A percentile compares a stretch with the other conserved stretches of the same genome.
Conservation (phyloP, 495 filamentous ascomycete genomes). For the Usnea hakonensis region DNA sequence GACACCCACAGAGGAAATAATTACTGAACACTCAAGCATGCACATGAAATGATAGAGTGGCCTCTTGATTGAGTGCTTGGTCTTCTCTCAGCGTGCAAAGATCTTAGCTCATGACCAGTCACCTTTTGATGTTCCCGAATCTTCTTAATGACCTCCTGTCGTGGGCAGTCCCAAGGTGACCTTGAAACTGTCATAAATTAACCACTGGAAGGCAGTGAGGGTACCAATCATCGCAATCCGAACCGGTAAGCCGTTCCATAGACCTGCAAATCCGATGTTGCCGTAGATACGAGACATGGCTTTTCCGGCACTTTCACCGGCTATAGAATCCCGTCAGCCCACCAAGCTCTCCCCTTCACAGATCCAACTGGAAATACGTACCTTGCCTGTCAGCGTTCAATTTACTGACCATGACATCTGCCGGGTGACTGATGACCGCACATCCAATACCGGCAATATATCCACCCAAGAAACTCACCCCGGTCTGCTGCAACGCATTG, state of each 20-base stretch:
- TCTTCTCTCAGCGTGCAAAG: neutral
- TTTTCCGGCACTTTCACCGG: conserved; percentile 54
- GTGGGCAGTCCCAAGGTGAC: conserved; percentile 31
- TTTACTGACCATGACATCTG: conserved; percentile 70
- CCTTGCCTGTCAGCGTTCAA: conserved; percentile 57
- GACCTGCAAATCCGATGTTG: conserved; percentile 61
- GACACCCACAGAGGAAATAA: neutral
- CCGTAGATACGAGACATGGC: conserved; percentile 60
- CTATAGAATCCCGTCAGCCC: conserved; percentile 25
- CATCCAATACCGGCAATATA: conserved; percentile 68
- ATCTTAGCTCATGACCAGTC: neutral
- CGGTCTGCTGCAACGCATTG: conserved; percentile 56
- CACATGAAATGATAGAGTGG: neutral
- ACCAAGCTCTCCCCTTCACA: neutral
- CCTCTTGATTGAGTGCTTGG: neutral
- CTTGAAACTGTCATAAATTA: conserved; percentile 75
- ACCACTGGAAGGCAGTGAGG: conserved; percentile 66
- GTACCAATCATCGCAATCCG: conserved; percentile 50
- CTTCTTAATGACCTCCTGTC: conserved; percentile 17
- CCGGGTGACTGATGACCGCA: conserved; percentile 56
- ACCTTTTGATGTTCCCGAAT: neutral
- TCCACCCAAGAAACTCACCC: conserved; percentile 60
- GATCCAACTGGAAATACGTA: conserved; percentile 29
- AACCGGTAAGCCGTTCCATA: conserved; percentile 64
- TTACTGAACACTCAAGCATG: neutral